Evolutionary conservation across 225 moss, liverwort and hornwort species (phyloP).

Genomic region (Marchantia paleacea): DNA sequence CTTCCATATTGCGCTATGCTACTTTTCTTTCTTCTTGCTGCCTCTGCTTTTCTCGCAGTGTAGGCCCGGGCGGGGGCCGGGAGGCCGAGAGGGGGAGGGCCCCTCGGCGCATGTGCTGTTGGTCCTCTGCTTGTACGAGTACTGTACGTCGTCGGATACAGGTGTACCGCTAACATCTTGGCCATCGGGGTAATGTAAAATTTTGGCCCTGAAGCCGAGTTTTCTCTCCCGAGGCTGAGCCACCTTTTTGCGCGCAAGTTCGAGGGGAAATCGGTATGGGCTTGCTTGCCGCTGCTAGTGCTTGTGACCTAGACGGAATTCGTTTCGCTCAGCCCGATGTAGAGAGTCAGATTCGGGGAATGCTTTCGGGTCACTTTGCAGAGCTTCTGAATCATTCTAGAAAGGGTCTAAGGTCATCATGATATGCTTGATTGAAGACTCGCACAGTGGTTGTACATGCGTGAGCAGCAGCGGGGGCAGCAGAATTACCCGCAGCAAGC

Average conservation of each 20-base stretch:
- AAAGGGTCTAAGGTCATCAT: conserved; percentile 10
- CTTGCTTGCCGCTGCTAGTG: not conserved
- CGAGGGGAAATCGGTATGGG: not conserved
- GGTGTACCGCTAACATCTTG: not conserved
- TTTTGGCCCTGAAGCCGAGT: not conserved
- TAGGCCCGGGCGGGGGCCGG: conserved; percentile 1
- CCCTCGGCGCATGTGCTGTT: not conserved
- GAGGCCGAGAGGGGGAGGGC: too few relatives aligned
- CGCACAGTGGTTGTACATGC: not conserved
- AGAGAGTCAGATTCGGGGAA: not conserved
- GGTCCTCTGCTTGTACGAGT: conserved; percentile 4
- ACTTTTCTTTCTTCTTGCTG: not conserved
- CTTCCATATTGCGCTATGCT: not conserved
- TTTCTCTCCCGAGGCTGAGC: not conserved
- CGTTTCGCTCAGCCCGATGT: conserved; percentile 4
- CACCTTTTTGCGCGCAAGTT: not conserved
- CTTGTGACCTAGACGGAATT: not conserved
- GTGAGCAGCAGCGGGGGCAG: not conserved
- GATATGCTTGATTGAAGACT: not conserved
- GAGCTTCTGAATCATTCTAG: conserved; percentile 10
- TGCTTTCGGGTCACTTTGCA: not conserved
- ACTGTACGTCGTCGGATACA: not conserved
- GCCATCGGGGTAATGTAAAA: not conserved
- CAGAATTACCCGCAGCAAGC: too few relatives aligned
- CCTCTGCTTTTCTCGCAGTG: not conserved